A percentile compares a stretch with the other conserved stretches of the same genome.
Conservation (phyloP, 129 eudicot species). For the Escallonia herrerae region DNA sequence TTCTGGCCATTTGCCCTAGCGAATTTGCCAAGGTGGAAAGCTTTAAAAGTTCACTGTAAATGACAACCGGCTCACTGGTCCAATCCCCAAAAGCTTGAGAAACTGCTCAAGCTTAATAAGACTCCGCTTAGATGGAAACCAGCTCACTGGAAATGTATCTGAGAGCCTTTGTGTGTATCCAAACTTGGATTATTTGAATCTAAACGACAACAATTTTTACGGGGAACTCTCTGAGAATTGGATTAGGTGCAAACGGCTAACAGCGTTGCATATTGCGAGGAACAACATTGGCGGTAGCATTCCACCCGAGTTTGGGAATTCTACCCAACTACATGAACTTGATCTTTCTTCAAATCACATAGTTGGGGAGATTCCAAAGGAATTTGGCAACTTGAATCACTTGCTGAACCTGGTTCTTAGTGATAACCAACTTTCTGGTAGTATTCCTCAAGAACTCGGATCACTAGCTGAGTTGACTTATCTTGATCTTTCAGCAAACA, state of each 20-base stretch:
- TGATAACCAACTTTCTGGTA: slow-evolving; percentile 20
- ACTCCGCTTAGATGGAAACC: slow-evolving; percentile 27
- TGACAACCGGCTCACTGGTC: too few relatives aligned
- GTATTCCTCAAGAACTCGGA: slow-evolving; percentile 26
- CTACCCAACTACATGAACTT: slow-evolving; percentile 9
- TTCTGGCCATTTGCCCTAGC: too few relatives aligned
- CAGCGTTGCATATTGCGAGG: slow-evolving; percentile 18
- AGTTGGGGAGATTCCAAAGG: slow-evolving; percentile 30
- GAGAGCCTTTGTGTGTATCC: slow-evolving; percentile 37
- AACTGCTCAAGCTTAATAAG: slow-evolving; percentile 21
- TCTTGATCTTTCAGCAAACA: slow-evolving; percentile 30
- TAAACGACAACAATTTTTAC: slow-evolving; percentile 21
- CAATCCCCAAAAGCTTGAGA: slow-evolving; percentile 6
- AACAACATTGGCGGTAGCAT: slow-evolving; percentile 32
- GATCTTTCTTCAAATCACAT: slow-evolving; percentile 31
- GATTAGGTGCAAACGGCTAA: slow-evolving; percentile 24
- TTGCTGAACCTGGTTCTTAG: slow-evolving; percentile 15
- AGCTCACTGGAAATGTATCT: slow-evolving; percentile 19
- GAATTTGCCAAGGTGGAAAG: too few relatives aligned
- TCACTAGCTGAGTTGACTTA: slow-evolving; percentile 10
- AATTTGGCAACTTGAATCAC: slow-evolving; percentile 10
- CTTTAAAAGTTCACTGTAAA: too few relatives aligned
- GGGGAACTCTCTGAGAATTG: slow-evolving; percentile 35
- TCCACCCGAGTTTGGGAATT: slow-evolving; percentile 19
- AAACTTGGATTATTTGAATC: slow-evolving; percentile 15